Percentiles rank a stretch among this genome's conserved stretches.
Conservation (phyloP, 225 moss, liverwort and hornwort genomes). For the Asterella californica region DNA sequence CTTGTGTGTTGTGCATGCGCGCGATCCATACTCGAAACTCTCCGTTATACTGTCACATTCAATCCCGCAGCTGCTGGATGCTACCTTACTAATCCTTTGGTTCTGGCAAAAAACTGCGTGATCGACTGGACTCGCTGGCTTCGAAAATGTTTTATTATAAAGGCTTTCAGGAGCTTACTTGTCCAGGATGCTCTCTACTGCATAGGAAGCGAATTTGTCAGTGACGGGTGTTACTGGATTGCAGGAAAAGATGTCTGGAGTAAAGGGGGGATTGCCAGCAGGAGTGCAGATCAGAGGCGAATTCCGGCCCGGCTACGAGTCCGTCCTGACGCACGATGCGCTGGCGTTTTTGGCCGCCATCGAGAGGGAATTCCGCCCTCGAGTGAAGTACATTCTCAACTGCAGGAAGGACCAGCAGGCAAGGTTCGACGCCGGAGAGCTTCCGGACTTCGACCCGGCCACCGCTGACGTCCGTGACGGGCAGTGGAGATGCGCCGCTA, state of each 20-base stretch:
- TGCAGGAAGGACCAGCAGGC: slow-evolving; percentile 73
- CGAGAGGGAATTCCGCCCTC: slow-evolving; percentile 66
- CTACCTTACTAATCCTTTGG: too few species aligned
- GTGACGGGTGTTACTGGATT: too few species aligned
- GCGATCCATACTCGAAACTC: too few species aligned
- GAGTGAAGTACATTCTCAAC: slow-evolving; percentile 60
- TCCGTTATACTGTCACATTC: too few species aligned
- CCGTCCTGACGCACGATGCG: slow-evolving; percentile 53
- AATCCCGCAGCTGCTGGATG: too few species aligned
- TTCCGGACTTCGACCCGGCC: slow-evolving; percentile 65
- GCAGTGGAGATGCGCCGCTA: slow-evolving; percentile 51
- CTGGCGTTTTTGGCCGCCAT: slow-evolving; percentile 59
- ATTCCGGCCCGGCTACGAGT: slow-evolving; percentile 41
- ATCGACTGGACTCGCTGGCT: too few species aligned
- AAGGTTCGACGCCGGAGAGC: slow-evolving; percentile 65
- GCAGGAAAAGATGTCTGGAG: background rate
- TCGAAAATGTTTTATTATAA: too few species aligned
- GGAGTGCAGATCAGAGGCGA: slow-evolving; percentile 68
- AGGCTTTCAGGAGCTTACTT: background rate
- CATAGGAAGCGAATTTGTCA: too few species aligned
- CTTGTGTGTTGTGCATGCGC: too few species aligned
- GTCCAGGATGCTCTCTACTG: background rate
- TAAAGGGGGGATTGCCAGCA: slow-evolving; percentile 31
- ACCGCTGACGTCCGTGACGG: slow-evolving; percentile 55
- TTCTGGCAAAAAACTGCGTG: too few species aligned